These are phyloP conservation scores for Helichrysum umbraculigerum DNA, from an alignment of 129 eudicot species.

Conservation along the genomic window DNA sequence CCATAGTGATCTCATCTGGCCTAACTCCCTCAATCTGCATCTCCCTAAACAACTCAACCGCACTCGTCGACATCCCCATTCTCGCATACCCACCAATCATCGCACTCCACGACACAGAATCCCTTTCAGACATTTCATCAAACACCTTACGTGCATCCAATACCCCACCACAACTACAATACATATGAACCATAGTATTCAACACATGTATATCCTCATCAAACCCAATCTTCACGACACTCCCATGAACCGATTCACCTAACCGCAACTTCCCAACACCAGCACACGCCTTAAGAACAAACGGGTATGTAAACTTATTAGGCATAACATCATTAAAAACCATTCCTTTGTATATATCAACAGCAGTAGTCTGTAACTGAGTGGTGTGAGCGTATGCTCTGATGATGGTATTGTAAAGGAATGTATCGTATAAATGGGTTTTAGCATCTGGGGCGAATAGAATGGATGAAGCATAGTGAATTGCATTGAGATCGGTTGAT, in stretches of 20 bases:
- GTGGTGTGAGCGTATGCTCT: slow-evolving; percentile 63
- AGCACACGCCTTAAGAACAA: slow-evolving; percentile 83
- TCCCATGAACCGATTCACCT: slow-evolving; percentile 65
- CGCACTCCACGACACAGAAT: slow-evolving; percentile 71
- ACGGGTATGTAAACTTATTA: slow-evolving; percentile 78
- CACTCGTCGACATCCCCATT: slow-evolving; percentile 55
- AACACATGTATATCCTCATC: slow-evolving; percentile 53
- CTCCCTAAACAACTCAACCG: slow-evolving; percentile 61
- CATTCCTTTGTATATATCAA: slow-evolving; percentile 51
- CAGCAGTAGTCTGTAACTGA: slow-evolving; percentile 30
- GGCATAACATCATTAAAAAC: slow-evolving; percentile 45
- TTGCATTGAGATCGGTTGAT: slow-evolving; percentile 52
- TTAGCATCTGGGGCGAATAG: slow-evolving; percentile 47
- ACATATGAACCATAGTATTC: slow-evolving; percentile 78
- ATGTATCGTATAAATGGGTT: slow-evolving; percentile 55
- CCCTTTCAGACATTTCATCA: slow-evolving; percentile 55
- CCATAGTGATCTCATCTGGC: slow-evolving; percentile 73
- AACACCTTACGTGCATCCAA: slow-evolving; percentile 55
- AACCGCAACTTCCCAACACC: slow-evolving; percentile 47
- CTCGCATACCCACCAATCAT: slow-evolving; percentile 74
- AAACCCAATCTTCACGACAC: slow-evolving; percentile 64
- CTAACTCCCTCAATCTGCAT: slow-evolving; percentile 64
- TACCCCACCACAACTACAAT: slow-evolving; percentile 50
- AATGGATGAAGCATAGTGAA: slow-evolving; percentile 56
- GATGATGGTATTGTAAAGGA: slow-evolving; percentile 74